Evolutionary conservation across 805 yeast genomes (phyloP).

Genomic region (Yamadazyma sp.): DNA sequence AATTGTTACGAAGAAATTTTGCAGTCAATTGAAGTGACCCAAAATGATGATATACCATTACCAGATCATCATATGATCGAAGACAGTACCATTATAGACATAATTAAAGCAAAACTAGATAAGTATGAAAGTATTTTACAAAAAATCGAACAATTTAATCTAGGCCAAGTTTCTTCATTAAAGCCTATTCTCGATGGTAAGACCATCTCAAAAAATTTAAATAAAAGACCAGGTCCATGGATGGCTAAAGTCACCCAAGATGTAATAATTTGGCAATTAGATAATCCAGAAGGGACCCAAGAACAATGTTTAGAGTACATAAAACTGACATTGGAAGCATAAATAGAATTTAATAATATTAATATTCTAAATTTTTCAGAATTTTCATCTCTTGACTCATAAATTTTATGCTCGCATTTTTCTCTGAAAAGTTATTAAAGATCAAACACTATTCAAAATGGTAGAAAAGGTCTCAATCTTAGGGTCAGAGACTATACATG

Average conservation of each 20-base stretch:
- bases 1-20: constrained; percentile 33
- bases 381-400: neutral
- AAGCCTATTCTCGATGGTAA: constrained; percentile 80
- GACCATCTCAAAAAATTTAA: constrained; percentile 48
- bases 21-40: neutral
- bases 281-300: constrained; percentile 54
- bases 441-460: too few relatives aligned
- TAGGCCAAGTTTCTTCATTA: constrained; percentile 44
- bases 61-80: constrained; percentile 2
- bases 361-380: neutral
- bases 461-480: constrained; percentile 67
- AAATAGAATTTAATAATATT: neutral
- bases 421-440: constrained; percentile 3
- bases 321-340: constrained; percentile 10
- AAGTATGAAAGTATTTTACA: constrained; percentile 32
- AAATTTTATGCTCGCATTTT: neutral
- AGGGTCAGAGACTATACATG: constrained; percentile 81
- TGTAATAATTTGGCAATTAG: constrained; percentile 74
- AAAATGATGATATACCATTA: constrained; percentile 3
- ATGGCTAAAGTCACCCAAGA: constrained; percentile 54
- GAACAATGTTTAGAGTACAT: constrained; percentile 55
- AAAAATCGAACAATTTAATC: constrained; percentile 26
- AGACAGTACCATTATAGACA: constrained; percentile 1
- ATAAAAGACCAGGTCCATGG: constrained; percentile 85
- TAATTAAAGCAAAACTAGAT: constrained; percentile 11